phyloP scores from a whole-genome alignment of 2,329 filamentous ascomycete species.

The Botrytis fabae region DNA sequence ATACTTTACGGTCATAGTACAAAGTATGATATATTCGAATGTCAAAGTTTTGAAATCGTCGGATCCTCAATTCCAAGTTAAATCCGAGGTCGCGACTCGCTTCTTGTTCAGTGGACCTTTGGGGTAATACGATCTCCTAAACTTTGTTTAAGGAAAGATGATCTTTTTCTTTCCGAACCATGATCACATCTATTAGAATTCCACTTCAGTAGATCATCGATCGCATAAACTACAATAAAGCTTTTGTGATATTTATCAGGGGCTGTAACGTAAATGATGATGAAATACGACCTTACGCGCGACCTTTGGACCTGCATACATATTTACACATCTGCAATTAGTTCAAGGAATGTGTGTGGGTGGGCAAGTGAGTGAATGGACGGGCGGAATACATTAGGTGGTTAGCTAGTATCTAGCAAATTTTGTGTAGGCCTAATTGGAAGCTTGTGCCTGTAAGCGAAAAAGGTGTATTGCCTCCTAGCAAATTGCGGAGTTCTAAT shows the following conservation, averaged over 20 bases:
- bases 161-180: slow-evolving; percentile 1
- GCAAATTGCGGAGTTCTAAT: neutral
- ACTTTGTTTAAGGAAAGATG: neutral
- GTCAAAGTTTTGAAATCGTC: neutral
- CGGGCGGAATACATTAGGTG: neutral
- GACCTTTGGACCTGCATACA: slow-evolving; percentile 9
- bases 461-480: neutral
- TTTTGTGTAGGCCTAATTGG: slow-evolving; percentile 1
- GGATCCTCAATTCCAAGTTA: neutral
- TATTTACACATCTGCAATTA: neutral
- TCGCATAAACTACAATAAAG: neutral
- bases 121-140: neutral
- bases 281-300: slow-evolving; percentile 8
- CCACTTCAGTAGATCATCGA: neutral
- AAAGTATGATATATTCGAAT: neutral
- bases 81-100: neutral
- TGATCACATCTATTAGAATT: neutral
- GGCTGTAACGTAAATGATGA: neutral
- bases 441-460: slow-evolving; percentile 1
- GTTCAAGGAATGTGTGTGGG: neutral
- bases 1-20: neutral
- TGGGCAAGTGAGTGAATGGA: neutral
- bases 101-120: neutral
- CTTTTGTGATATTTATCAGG: slow-evolving; percentile 1
- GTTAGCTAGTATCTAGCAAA: neutral